A percentile compares a stretch with the other conserved stretches of the same genome.
phyloP scores from a whole-genome alignment of 371 early-diverging fungal genomes.

The Apophysomyces trapeziformis region DNA sequence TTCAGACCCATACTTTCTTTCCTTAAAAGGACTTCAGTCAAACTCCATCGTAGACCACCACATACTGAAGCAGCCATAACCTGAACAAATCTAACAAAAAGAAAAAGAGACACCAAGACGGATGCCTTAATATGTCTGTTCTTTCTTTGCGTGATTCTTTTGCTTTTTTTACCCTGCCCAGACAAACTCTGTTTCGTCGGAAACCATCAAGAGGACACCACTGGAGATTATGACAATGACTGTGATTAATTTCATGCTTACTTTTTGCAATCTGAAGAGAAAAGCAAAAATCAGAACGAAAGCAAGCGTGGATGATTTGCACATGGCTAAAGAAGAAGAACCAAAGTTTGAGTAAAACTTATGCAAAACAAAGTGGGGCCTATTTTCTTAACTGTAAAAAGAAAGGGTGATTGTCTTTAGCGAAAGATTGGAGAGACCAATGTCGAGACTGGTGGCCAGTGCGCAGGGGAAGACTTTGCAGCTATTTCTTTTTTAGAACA shows the following conservation, averaged over 20 bases:
- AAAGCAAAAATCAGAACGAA: slow-evolving; percentile 91
- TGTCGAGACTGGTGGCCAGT: slow-evolving; percentile 86
- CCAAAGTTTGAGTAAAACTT: not conserved
- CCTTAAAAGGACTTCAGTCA: slow-evolving; percentile 87
- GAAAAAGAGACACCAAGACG: not conserved
- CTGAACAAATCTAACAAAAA: slow-evolving; percentile 38
- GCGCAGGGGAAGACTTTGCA: slow-evolving; percentile 83
- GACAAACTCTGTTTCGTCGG: slow-evolving; percentile 78
- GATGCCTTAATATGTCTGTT: not conserved
- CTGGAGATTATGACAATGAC: slow-evolving; percentile 78
- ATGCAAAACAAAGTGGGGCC: not conserved
- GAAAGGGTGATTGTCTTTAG: slow-evolving; percentile 85
- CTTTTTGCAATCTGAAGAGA: slow-evolving; percentile 80
- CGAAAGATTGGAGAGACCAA: slow-evolving; percentile 87
- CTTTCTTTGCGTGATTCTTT: not conserved
- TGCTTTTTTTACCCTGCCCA: slow-evolving; percentile 54
- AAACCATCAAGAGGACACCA: slow-evolving; percentile 88
- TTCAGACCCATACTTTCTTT: slow-evolving; percentile 75
- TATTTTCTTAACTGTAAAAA: slow-evolving; percentile 73
- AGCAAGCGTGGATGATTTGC: slow-evolving; percentile 88
- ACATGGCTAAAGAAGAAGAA: slow-evolving; percentile 69
- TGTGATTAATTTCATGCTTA: slow-evolving; percentile 66
- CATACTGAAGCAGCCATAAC: slow-evolving; percentile 83
- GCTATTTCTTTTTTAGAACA: not conserved
- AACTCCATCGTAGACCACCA: slow-evolving; percentile 86